Evolutionary conservation across 2,329 filamentous ascomycete species (phyloP), one percentile per base, ranked within the genome.

Genomic region (Microsporum audouinii): DNA sequence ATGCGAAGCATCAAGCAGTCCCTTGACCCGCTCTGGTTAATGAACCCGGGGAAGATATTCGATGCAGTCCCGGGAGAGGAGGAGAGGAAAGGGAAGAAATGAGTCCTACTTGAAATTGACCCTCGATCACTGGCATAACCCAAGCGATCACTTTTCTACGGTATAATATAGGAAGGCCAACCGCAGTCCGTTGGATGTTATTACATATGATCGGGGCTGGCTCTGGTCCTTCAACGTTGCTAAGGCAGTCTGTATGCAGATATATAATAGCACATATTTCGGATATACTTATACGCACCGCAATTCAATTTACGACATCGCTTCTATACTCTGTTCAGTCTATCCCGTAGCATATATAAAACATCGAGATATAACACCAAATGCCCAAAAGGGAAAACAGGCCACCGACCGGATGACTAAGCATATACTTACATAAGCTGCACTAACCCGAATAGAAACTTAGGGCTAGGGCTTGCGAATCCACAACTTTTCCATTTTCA

Each of bases 1-100:
- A 96, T 96, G 91, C 86, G 84, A 69, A 85, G 82, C 64, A 85
- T 96, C 72, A 96, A 96, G 75, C 73, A 77, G n/a, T 84, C 89
- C 7, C 77, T 96, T 55, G 91, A 96, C 76, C 91, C 91, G 0
- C 75, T 85, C 57, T 95, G 91, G 88, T 83, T 96, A 61, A 83
- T 96, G 83, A 96, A 96, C 67, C 91, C 91, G 0, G 90, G 90
- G 0, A 95, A 95, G 77, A 92, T 96, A 65, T 91, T 95, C 74
- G 88, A 95, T 66, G 77, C 83, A 60, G 66, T 27, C 6, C 55
- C 55, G 7, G 12, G 39, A 3, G 55, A 39, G 27, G 55, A 57
- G 7, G 55, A 57, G 38, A 57, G 3, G 36, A 43, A 39, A 29
- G 17, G 17, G 17, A 57, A 55, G 8, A 43, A 56, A 29, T 56